phyloP scores from a whole-genome alignment of 2,329 filamentous ascomycete genomes.

The Hypoxylon sp. region DNA sequence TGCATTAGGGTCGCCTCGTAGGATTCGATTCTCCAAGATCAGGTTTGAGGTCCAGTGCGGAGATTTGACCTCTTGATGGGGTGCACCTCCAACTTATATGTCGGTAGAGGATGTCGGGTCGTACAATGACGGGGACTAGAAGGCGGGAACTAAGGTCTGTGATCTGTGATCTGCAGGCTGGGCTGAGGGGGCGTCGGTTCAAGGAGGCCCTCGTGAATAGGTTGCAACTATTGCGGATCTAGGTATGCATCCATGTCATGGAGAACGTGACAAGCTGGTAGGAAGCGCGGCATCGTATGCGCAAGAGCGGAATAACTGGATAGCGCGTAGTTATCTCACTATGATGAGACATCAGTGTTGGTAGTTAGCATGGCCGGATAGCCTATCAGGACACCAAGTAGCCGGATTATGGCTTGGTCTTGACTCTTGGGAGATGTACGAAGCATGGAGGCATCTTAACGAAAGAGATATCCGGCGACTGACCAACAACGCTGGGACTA shows the following conservation, averaged over 20 bases:
- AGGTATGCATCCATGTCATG: neutral
- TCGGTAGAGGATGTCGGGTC: neutral
- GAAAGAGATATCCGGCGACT: neutral
- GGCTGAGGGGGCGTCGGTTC: neutral
- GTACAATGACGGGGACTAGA: neutral
- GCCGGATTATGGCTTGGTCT: neutral
- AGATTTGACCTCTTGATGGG: constrained; percentile 3
- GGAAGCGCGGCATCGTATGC: neutral
- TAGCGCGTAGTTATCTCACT: neutral
- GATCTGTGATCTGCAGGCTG: neutral
- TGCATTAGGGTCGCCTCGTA: neutral
- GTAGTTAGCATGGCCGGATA: neutral
- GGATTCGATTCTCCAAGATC: neutral
- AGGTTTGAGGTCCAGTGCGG: constrained; percentile 11
- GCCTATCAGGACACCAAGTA: neutral
- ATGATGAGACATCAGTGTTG: neutral
- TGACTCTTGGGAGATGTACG: neutral
- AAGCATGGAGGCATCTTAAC: neutral
- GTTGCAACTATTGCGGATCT: neutral
- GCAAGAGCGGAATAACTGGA: neutral
- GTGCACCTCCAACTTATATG: constrained; percentile 6
- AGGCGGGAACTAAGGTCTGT: neutral
- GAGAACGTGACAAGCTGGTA: neutral
- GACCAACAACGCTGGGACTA: too few relatives aligned
- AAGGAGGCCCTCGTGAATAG: neutral